Evolutionary conservation across 371 early-diverging fungal genomes (phyloP).

Genomic region (Funneliformis caledonium): DNA sequence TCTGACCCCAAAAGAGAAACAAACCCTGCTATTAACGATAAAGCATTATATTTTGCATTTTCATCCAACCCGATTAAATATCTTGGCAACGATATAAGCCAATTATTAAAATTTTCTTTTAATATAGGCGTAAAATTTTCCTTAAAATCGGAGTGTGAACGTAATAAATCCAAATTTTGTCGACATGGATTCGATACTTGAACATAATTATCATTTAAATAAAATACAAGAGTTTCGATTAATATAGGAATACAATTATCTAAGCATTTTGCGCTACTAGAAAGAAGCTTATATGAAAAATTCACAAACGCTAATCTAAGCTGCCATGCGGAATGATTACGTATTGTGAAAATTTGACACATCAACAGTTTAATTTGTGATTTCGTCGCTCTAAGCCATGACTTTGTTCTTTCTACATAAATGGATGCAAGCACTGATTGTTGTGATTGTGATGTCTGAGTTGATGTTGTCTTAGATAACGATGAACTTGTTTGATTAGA

Average conservation of each 20-base stretch:
- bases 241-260: constrained; percentile 50
- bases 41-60: constrained; percentile 49
- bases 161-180: constrained; percentile 43
- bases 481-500: background rate
- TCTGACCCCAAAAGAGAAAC: constrained; percentile 50
- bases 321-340: constrained; percentile 52
- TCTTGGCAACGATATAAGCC: constrained; percentile 52
- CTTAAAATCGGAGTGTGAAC: constrained; percentile 33
- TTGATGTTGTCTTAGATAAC: background rate
- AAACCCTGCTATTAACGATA: constrained; percentile 53
- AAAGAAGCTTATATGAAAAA: constrained; percentile 50
- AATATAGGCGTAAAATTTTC: constrained; percentile 48
- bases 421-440: background rate
- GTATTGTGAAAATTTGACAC: constrained; percentile 45
- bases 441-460: background rate
- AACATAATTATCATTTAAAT: constrained; percentile 54
- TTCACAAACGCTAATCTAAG: constrained; percentile 53
- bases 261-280: constrained; percentile 49
- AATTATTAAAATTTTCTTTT: constrained; percentile 52
- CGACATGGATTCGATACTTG: constrained; percentile 48
- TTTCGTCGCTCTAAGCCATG: constrained; percentile 49
- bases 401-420: constrained; percentile 37
- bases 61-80: constrained; percentile 55
- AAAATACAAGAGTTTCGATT: constrained; percentile 54
- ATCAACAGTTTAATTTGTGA: constrained; percentile 43